Evolutionary conservation across 1,284 basidiomycete species (phyloP).

Genomic region (Ustilago loliicola): DNA sequence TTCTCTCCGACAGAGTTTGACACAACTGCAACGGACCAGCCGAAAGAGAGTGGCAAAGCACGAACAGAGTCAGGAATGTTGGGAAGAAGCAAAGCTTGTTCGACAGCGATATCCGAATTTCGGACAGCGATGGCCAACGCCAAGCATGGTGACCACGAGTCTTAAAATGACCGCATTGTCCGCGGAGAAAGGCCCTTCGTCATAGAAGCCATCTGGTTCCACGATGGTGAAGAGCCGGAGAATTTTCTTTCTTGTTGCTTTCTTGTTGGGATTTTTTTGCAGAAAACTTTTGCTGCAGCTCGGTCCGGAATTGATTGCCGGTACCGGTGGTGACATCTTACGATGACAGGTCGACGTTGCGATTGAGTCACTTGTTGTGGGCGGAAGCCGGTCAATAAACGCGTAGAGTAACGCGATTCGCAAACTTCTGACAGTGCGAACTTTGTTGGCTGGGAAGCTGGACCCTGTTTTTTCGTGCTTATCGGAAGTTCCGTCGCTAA

Average conservation of each 20-base stretch:
- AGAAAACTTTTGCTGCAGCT: conserved; percentile 5
- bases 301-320: conserved; percentile 17
- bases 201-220: background rate
- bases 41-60: background rate
- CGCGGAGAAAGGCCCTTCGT: background rate
- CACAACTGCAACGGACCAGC: background rate
- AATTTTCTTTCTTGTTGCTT: conserved; percentile 4
- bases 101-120: background rate
- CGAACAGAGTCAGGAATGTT: background rate
- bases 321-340: conserved; percentile 4
- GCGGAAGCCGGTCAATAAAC: background rate
- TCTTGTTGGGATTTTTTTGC: background rate
- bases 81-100: background rate
- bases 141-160: background rate
- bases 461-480: background rate
- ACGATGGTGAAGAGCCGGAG: background rate
- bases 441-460: background rate
- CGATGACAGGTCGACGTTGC: too few relatives aligned
- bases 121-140: background rate
- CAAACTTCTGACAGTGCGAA: background rate
- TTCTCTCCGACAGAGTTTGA: background rate
- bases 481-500: too few relatives aligned
- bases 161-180: background rate
- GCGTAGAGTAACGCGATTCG: background rate
- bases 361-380: background rate